Percentiles rank a stretch among this genome's conserved stretches.
Conservation (phyloP, 2,329 filamentous ascomycete genomes). For the Sclerotinia trifoliorum region DNA sequence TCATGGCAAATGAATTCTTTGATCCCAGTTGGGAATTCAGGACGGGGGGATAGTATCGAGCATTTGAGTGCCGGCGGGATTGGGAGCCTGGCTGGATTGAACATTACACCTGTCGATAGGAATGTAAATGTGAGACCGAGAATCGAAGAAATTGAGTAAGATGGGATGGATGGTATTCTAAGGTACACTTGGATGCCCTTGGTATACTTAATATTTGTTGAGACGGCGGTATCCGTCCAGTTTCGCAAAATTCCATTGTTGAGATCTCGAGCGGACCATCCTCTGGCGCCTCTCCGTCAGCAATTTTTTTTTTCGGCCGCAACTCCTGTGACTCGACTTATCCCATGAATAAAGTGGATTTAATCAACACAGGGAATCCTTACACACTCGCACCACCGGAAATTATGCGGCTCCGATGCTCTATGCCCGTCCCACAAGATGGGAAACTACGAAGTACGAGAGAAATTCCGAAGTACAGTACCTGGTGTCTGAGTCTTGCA, state of each 20-base stretch:
- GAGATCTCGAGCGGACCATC: background rate
- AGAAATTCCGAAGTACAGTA: too few relatives aligned
- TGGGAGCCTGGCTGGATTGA: conserved; percentile 47
- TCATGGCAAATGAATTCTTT: conserved; percentile 56
- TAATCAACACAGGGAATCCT: background rate
- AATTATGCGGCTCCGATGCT: too few relatives aligned
- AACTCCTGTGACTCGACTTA: background rate
- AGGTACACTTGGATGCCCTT: background rate
- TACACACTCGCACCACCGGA: too few relatives aligned
- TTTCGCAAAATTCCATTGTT: background rate
- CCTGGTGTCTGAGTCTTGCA: too few relatives aligned
- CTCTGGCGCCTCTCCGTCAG: background rate
- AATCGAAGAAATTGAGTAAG: conserved; percentile 62
- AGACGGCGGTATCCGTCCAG: background rate
- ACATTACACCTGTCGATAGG: conserved; percentile 40
- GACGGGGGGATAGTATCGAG: background rate
- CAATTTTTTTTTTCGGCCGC: background rate
- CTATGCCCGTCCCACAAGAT: too few relatives aligned
- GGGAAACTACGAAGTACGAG: too few relatives aligned
- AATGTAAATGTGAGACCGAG: conserved; percentile 40
- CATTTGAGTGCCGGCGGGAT: conserved; percentile 32
- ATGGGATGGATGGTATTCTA: background rate
- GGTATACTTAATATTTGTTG: background rate
- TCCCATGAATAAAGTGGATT: background rate
- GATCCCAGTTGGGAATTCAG: conserved; percentile 25